Base-by-base conservation (phyloP, 1,284 basidiomycete genomes). In the Athelia psychrophila region DNA sequence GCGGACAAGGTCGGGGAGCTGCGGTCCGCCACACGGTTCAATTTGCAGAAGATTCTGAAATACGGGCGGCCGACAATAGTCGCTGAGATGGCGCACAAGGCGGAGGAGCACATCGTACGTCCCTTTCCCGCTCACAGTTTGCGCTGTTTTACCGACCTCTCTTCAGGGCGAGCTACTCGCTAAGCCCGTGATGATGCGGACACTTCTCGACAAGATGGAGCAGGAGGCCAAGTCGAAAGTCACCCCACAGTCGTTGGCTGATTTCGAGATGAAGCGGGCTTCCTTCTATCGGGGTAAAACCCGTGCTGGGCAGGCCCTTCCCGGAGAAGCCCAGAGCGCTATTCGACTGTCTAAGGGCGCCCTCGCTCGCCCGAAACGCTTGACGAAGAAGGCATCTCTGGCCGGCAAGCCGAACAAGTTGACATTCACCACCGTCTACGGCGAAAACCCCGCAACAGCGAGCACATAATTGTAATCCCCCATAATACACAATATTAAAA, bases 41-140 rank as follows among this genome's bases (percentile, higher is more conserved):
- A 87, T 63, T 67, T 90, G 40, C 81, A 86, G 58, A 89, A 89
- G 64, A 75, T 83, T 10, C 66, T 90, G 32, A 80, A 68, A 51
- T 90, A 77, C 63, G 73, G 83, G 51, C 67, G 70, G 16, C 53
- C 59, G n/a, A 68, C 68, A 48, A 80, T 78, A 18, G 57, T 76
- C 4, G 48, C 57, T 3, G 67, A 72, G 19, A 57, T 84, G 20
- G 69, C 73, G 52, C 60, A 70, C 54, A 81, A 80, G 58, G 78
- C 75, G 4, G 65, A 67, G 18, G 66, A 72, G 35, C 75, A 84
- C 60, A 72, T 78, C 53, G 81, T 83, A 56, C 59, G 80, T 69
- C 12, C n/a, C n/a, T 45, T 24, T 22, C 15, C n/a, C 8, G 13
- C n/a, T 35, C 23, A n/a, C 38, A 16, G 24, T 47, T 22, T 22